These are phyloP conservation scores for Poa annua DNA, from an alignment of 176 grass and related monocot species.

Conservation along the genomic window DNA sequence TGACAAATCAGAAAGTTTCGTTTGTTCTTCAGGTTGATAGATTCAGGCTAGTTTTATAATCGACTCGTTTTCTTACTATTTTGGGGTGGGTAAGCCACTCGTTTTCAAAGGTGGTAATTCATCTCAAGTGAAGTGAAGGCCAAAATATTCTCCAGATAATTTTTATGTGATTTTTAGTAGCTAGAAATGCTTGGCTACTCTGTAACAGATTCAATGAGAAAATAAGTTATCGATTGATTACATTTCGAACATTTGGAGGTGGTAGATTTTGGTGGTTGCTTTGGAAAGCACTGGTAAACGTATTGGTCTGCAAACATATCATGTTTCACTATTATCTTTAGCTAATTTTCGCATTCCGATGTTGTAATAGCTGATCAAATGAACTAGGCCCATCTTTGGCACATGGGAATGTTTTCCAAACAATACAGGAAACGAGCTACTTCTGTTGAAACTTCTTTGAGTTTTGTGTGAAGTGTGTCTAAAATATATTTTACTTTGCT, in stretches of 20 bases:
- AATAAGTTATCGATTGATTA: neutral
- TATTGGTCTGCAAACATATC: neutral
- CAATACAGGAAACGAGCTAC: neutral
- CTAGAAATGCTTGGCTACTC: neutral
- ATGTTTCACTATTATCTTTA: neutral
- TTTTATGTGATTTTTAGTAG: slow-evolving; percentile 28
- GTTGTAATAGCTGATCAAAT: neutral
- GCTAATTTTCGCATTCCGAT: neutral
- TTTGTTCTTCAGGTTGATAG: slow-evolving; percentile 1
- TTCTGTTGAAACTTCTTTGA: neutral
- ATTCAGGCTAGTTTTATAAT: neutral
- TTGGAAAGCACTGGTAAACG: neutral
- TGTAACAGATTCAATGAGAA: neutral
- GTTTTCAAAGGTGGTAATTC: neutral
- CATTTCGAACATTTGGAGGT: neutral
- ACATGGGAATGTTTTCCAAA: neutral
- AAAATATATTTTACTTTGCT: too few relatives aligned
- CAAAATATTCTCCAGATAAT: neutral
- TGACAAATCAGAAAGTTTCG: neutral
- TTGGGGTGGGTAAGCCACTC: neutral
- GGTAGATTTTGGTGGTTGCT: too few relatives aligned
- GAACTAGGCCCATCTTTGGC: too few relatives aligned
- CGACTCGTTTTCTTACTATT: neutral
- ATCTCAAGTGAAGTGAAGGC: neutral
- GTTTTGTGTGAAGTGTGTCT: neutral